Evolutionary conservation across 345 rosid genomes (phyloP), one percentile per base, ranked within the genome.

Genomic region (Aethionema arabicum): DNA sequence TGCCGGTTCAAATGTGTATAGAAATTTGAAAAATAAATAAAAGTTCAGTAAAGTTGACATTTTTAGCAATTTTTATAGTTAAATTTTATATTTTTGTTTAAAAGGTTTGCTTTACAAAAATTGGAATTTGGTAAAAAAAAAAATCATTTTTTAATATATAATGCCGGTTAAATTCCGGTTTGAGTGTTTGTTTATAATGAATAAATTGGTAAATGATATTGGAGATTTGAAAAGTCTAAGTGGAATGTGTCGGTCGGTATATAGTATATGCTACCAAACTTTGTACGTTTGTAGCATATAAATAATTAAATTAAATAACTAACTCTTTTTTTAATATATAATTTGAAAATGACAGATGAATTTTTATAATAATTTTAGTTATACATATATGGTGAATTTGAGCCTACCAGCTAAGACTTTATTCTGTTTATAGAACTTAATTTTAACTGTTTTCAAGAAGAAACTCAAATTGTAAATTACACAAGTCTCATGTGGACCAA

Each of bases 171-270:
- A 36, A n/a, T 29, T 68, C 48, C 61, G 66, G 60, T 59, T 55
- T 2, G 39, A 43, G 58, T 68, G 60, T 35, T 12, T 11, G 44
- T 67, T 52, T 11, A 29, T 11, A 11, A 21, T 21, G 27, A 21
- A 21, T 21, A 21, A 21, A 21, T 21, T 21, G 27, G 27, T 21
- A 21, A 21, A 21, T 21, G 27, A 21, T 21, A 21, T 21, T 21
- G 27, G 27, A 21, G 21, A 15, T 14, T 61, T 61, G 42, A 45
- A 61, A 52, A 52, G 48, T 52, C 61, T 14, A 4, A 11, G 30
- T 45, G 7, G 15, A 53, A 44, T 60, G 60, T 60, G 72, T 68
- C 72, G 72, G 66, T 60, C 11, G 60, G 63, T 38, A 66, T 10
- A 27, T 68, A 39, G 66, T 46, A 31, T 68, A 38, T n/a, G n/a